A percentile compares a stretch with the other conserved stretches of the same genome.
These are phyloP conservation scores for Debaryomyces castellii DNA, from an alignment of 805 yeast genomes.

Conservation along the genomic window DNA sequence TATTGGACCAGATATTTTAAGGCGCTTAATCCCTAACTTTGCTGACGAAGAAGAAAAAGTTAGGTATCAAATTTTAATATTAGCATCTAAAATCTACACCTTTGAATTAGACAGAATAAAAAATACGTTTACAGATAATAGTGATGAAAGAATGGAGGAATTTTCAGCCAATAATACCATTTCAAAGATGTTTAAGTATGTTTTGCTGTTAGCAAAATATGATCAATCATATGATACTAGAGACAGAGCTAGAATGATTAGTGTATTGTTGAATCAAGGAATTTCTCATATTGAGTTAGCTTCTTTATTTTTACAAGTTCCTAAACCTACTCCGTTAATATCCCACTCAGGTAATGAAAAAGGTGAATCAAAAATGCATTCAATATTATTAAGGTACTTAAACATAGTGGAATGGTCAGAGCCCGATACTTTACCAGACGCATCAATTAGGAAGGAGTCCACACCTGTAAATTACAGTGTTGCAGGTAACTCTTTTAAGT, in stretches of 20 bases:
- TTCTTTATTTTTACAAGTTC: slow-evolving; percentile 69
- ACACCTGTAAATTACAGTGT: slow-evolving; percentile 14
- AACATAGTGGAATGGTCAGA: slow-evolving; percentile 48
- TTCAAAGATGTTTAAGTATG: slow-evolving; percentile 57
- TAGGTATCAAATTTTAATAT: slow-evolving; percentile 65
- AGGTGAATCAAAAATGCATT: slow-evolving; percentile 10
- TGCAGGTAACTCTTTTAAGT: slow-evolving; percentile 14
- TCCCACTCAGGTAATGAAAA: slow-evolving; percentile 16
- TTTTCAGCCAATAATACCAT: slow-evolving; percentile 17
- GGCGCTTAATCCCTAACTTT: slow-evolving; percentile 56
- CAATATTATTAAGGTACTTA: slow-evolving; percentile 17
- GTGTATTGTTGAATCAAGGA: slow-evolving; percentile 54
- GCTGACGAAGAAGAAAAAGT: slow-evolving; percentile 56
- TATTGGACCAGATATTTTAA: slow-evolving; percentile 74
- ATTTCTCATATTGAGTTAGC: slow-evolving; percentile 55
- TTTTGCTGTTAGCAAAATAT: slow-evolving; percentile 63
- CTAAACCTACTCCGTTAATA: slow-evolving; percentile 62
- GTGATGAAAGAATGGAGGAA: slow-evolving; percentile 9
- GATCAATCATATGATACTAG: slow-evolving; percentile 77
- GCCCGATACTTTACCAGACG: slow-evolving; percentile 24
- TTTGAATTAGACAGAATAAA: slow-evolving; percentile 48
- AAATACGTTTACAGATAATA: slow-evolving; percentile 13
- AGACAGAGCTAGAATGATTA: slow-evolving; percentile 77
- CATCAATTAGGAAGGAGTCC: slow-evolving; percentile 29
- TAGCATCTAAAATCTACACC: slow-evolving; percentile 72